Evolutionary conservation across 768 basidiomycete species (phyloP), one percentile per base, ranked within the genome.

Genomic region (Tephrocybe sp.): DNA sequence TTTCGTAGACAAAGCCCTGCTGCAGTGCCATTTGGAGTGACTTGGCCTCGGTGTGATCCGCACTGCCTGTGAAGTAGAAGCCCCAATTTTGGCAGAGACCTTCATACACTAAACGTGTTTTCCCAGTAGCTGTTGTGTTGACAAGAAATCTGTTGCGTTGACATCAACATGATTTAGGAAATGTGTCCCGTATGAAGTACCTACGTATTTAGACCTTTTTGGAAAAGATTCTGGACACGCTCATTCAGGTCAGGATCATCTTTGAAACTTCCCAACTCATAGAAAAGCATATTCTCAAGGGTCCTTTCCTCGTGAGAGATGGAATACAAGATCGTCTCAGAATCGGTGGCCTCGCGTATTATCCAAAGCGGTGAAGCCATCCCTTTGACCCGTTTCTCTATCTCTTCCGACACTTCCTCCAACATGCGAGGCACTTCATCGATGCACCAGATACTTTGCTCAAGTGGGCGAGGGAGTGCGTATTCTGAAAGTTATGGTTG

Each of bases 81-180:
- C 52, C 46, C 46, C 52, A 53, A 15, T 52, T 15, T 3, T 47
- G 25, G 25, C 45, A 52, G 9, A 52, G 51, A 26, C 51, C 47
- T 32, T 53, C 47, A n/a, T 19, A 43, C 12, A 36, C 18, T 19
- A 53, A 36, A 7, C 52, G 52, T 3, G 46, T 49, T 38, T 53
- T 50, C 6, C 36, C 37, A 0, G 52, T 49, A 0, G 19, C 52
- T 1, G 52, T 39, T 12, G 37, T 31, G 16, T 49, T 49, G 8
- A 49, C 40, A 1, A 49, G 13, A 27, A 49, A 49, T 18, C 48
- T 42, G 8, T 1, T 31, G 13, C n/a, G 5, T 9, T 1, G 12
- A 8, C 39, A n/a, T 22, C 35, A 34, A 5, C 5, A 7, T 8
- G 32, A 34, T 15, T 3, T 13, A 4, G 6, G 5, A 47, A 31